Conservation (phyloP, 257 asterid species). For the Verbascum thapsus region DNA sequence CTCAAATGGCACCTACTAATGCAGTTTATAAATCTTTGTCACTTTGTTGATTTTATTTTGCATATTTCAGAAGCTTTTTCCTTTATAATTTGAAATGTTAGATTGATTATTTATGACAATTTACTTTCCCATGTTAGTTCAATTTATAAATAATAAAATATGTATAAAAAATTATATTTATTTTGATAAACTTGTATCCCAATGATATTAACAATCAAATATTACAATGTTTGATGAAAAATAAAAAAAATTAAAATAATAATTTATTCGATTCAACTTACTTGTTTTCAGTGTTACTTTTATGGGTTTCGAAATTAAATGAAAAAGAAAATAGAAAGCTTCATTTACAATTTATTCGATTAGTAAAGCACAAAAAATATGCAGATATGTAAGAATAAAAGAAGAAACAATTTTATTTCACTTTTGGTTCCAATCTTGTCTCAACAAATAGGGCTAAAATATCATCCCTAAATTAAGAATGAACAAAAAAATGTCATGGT, state of each 20-base stretch:
- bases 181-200: too few species aligned
- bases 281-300: too few species aligned
- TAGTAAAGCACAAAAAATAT: not conserved
- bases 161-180: too few species aligned
- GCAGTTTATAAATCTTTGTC: not conserved
- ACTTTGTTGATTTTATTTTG: constrained; percentile 21
- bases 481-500: not conserved
- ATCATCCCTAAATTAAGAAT: constrained; percentile 15
- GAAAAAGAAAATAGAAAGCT: not conserved
- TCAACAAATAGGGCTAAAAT: constrained; percentile 26
- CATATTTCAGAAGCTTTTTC: constrained; percentile 25
- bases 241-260: too few species aligned
- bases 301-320: not conserved
- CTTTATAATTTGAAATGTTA: constrained; percentile 13
- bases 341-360: constrained; percentile 8
- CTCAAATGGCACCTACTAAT: not conserved
- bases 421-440: constrained; percentile 18
- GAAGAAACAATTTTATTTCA: not conserved
- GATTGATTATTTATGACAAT: constrained; percentile 26
- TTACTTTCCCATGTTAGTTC: constrained; percentile 16
- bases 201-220: too few species aligned
- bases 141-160: too few species aligned
- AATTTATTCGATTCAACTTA: too few species aligned
- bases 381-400: constrained; percentile 5
- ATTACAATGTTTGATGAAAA: too few species aligned